These are phyloP conservation scores for Talaromyces proteolyticus DNA, from an alignment of 495 filamentous ascomycete species.

Conservation along the genomic window DNA sequence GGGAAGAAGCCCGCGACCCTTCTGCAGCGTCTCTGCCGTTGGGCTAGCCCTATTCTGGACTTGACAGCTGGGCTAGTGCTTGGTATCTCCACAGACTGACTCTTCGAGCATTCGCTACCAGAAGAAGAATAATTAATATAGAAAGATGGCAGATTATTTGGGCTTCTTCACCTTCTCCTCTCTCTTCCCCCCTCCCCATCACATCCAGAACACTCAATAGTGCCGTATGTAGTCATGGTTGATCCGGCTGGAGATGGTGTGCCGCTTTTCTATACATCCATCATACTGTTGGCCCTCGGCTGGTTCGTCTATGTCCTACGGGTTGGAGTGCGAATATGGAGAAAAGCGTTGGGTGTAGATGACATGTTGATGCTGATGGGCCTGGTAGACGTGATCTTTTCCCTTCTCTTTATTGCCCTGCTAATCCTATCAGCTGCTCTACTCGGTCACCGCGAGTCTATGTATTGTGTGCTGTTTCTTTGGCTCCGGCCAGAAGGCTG, in stretches of 20 bases:
- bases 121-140: no score
- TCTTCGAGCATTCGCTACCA: no score
- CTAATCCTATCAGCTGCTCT: constrained; percentile 1
- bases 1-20: no score
- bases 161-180: neutral
- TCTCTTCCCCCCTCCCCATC: no score
- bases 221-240: neutral
- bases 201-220: neutral
- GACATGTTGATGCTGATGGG: neutral
- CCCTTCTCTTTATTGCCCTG: neutral
- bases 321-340: constrained; percentile 1
- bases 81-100: neutral
- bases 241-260: constrained; percentile 4
- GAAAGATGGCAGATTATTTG: no score
- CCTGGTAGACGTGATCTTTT: neutral
- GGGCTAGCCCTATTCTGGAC: neutral
- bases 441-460: neutral
- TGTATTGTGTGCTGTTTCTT: constrained; percentile 2
- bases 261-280: neutral
- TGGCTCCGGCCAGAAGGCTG: neutral
- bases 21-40: no score
- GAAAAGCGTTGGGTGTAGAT: constrained; percentile 1
- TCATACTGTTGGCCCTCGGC: neutral
- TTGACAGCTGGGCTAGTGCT: neutral
- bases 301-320: neutral